phyloP scores from a whole-genome alignment of 78 protist genomes.

The Creolimax fragrantissima region DNA sequence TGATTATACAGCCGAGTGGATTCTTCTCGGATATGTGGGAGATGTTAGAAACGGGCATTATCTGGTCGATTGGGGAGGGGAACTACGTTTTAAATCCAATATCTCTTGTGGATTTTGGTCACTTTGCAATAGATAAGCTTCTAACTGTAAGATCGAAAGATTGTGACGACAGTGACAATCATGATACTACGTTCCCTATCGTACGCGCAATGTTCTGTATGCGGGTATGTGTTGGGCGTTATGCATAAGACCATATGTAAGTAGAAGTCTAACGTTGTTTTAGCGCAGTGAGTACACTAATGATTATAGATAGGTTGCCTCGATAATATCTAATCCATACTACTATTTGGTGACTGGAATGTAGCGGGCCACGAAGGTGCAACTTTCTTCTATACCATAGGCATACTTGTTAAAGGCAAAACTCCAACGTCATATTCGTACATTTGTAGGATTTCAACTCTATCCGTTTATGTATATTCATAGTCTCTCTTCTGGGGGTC shows the following conservation, averaged over 20 bases:
- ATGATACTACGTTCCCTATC: not conserved
- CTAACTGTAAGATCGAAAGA: not conserved
- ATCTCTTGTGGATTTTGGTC: not conserved
- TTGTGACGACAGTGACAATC: not conserved
- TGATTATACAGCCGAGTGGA: constrained; percentile 10
- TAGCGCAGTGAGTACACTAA: not conserved
- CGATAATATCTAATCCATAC: too few relatives aligned
- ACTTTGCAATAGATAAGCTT: not conserved
- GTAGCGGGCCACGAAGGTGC: too few relatives aligned
- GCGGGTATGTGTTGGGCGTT: too few relatives aligned
- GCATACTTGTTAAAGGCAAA: not conserved
- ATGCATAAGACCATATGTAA: not conserved
- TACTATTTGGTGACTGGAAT: too few relatives aligned
- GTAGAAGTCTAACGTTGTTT: not conserved
- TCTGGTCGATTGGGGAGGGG: not conserved
- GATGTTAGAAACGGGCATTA: constrained; percentile 2
- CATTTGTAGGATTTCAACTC: not conserved
- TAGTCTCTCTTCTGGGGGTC: not conserved
- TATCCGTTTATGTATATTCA: not conserved
- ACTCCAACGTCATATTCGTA: not conserved
- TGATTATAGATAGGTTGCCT: not conserved
- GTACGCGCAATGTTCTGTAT: not conserved
- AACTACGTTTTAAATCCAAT: not conserved
- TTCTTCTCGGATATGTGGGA: constrained; percentile 19
- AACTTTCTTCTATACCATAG: too few relatives aligned